Conservation (phyloP, 2,329 filamentous ascomycete species). For the Nakataea oryzae region DNA sequence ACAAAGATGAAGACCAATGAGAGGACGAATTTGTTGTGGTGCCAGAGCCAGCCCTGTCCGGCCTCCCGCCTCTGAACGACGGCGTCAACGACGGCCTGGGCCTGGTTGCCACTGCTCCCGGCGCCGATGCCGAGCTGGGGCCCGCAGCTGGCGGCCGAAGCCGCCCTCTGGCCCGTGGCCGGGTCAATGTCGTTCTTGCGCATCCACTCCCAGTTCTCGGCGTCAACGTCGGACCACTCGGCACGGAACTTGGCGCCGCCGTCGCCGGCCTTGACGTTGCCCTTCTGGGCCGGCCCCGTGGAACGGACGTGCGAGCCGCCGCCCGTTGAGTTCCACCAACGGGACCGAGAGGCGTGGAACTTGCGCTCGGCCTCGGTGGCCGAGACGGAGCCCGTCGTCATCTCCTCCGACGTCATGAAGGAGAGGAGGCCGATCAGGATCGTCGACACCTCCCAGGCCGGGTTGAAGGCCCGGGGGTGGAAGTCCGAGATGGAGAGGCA, state of each 20-base stretch:
- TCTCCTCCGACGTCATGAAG: conserved; percentile 98
- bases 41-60: conserved; percentile 68
- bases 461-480: conserved; percentile 96
- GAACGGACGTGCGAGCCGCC: conserved; percentile 60
- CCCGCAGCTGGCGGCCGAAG: conserved; percentile 33
- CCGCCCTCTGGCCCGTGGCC: conserved; percentile 58
- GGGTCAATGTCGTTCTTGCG: conserved; percentile 70
- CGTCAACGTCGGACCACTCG: conserved; percentile 84
- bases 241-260: conserved; percentile 80
- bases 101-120: conserved; percentile 50
- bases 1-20: conserved; percentile 61
- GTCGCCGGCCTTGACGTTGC: conserved; percentile 84
- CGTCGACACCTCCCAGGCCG: conserved; percentile 94
- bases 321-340: conserved; percentile 96
- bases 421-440: conserved; percentile 89
- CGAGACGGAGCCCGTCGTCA: conserved; percentile 87
- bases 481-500: conserved; percentile 97
- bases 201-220: conserved; percentile 90
- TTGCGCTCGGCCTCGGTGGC: conserved; percentile 68
- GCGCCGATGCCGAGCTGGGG: conserved; percentile 50
- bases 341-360: conserved; percentile 63
- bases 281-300: conserved; percentile 45
- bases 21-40: conserved; percentile 65
- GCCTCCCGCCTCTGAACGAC: conserved; percentile 68
- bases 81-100: conserved; percentile 66